Evolutionary conservation across 306 rosid species (phyloP), one percentile per base, ranked within the genome.

Genomic region (Senna siamea): DNA sequence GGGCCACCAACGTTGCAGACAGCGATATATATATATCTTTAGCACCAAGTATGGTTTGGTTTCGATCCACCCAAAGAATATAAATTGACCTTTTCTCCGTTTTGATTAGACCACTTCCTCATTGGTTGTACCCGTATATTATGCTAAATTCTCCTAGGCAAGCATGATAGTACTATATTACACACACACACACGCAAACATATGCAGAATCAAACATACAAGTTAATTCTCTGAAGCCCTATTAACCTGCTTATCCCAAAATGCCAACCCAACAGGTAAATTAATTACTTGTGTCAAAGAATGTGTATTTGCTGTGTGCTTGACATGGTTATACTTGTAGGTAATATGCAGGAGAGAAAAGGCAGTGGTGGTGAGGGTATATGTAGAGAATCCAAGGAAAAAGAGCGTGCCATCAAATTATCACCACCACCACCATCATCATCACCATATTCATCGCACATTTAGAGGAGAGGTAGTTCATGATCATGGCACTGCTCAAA

Each of bases 211-310:
- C 71, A 34, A 57, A 47, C 70, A 56, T 30, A 69, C 23, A 50
- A 35, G 22, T 57, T 3, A 32, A 62, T 75, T 55, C 64, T 62
- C 55, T 51, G 32, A 68, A 74, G 20, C 47, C 64, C 30, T 26
- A 26, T 67, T 28, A 46, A 48, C 55, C 41, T 26, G 32, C 52
- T 69, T 58, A 30, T 61, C 69, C 65, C 58, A 74, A 82, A 41
- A 76, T 82, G 89, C 75, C 84, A 70, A 61, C 79, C 57, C 77
- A 84, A 84, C 83, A 76, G 93, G 96, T 92, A 80, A 77, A 4
- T 66, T 69, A 22, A 22, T 57, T 55, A 48, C 28, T 70, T 74
- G 20, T 14, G 8, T 69, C 37, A 32, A 32, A 2, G 18, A 2
- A 32, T 34, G 14, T 32, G 23, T 19, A 7, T 41, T 28, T 51